phyloP scores from a whole-genome alignment of 1,284 basidiomycete genomes.

The Rhodotorula sp. region DNA sequence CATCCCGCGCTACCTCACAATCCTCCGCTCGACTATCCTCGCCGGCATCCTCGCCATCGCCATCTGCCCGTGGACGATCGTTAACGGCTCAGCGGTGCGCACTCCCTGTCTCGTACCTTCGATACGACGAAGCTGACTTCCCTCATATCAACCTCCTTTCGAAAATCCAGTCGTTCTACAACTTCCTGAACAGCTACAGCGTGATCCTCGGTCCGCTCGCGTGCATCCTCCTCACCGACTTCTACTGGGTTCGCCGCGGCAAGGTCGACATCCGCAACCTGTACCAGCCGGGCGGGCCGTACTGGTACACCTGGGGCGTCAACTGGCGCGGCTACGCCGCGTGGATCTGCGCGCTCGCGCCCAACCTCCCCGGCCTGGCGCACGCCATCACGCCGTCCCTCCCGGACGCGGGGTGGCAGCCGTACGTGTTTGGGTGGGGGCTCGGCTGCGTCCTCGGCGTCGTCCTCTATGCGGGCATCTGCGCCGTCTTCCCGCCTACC shows the following conservation, averaged over 20 bases:
- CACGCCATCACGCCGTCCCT: constrained; percentile 61
- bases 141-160: no score
- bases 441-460: constrained; percentile 2
- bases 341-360: constrained; percentile 64
- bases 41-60: constrained; percentile 70
- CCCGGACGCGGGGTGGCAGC: not conserved
- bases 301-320: constrained; percentile 12
- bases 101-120: no score
- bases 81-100: constrained; percentile 47
- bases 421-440: constrained; percentile 8
- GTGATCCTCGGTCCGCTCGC: constrained; percentile 41
- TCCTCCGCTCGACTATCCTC: constrained; percentile 62
- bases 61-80: constrained; percentile 63
- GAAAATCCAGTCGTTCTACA: not conserved
- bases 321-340: constrained; percentile 72
- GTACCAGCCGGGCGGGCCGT: constrained; percentile 10
- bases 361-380: constrained; percentile 61
- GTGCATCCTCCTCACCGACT: constrained; percentile 18
- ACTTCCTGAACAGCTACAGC: constrained; percentile 40
- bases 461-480: constrained; percentile 6
- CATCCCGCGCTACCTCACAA: constrained; percentile 19
- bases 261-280: constrained; percentile 16
- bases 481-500: constrained; percentile 8
- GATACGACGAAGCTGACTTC: no score
- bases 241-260: constrained; percentile 12